phyloP scores from a whole-genome alignment of 75 land plant genomes.

The Picea glauca region DNA sequence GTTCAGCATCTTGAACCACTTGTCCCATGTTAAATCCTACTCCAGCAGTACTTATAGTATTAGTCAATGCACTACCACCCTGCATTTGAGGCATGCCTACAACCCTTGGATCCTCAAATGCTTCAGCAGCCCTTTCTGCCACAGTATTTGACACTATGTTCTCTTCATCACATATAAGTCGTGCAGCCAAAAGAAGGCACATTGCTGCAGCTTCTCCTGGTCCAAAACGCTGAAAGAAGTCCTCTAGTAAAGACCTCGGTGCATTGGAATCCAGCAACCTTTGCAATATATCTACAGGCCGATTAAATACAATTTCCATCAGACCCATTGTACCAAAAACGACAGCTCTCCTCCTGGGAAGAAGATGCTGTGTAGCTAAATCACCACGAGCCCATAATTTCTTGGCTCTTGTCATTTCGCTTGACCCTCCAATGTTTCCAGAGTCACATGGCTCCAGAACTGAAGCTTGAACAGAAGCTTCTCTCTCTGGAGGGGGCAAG shows the following conservation, averaged over 20 bases:
- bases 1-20: slow-evolving; percentile 98
- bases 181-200: slow-evolving; percentile 90
- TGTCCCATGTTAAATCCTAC: slow-evolving; percentile 98
- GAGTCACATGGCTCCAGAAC: slow-evolving; percentile 48
- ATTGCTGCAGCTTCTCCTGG: slow-evolving; percentile 98
- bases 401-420: slow-evolving; percentile 53
- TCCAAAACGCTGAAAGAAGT: slow-evolving; percentile 93
- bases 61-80: slow-evolving; percentile 58
- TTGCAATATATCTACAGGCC: slow-evolving; percentile 92
- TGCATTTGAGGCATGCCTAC: slow-evolving; percentile 96
- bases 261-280: slow-evolving; percentile 72
- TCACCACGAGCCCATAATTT: slow-evolving; percentile 93
- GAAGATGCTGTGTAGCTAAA: slow-evolving; percentile 85
- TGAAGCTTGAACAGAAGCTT: slow-evolving; percentile 60
- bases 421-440: slow-evolving; percentile 31
- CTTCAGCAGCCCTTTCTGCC: slow-evolving; percentile 95
- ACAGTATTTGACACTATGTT: slow-evolving; percentile 60
- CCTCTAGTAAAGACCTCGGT: slow-evolving; percentile 68
- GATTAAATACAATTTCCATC: slow-evolving; percentile 90
- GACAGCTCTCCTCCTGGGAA: slow-evolving; percentile 81
- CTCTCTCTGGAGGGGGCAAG: slow-evolving; percentile 70
- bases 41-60: slow-evolving; percentile 59
- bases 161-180: slow-evolving; percentile 59
- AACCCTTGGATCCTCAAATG: slow-evolving; percentile 95
- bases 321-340: slow-evolving; percentile 92